These are phyloP conservation scores for Alternaria ventricosa DNA, from an alignment of 2,329 filamentous ascomycete species.

Conservation along the genomic window DNA sequence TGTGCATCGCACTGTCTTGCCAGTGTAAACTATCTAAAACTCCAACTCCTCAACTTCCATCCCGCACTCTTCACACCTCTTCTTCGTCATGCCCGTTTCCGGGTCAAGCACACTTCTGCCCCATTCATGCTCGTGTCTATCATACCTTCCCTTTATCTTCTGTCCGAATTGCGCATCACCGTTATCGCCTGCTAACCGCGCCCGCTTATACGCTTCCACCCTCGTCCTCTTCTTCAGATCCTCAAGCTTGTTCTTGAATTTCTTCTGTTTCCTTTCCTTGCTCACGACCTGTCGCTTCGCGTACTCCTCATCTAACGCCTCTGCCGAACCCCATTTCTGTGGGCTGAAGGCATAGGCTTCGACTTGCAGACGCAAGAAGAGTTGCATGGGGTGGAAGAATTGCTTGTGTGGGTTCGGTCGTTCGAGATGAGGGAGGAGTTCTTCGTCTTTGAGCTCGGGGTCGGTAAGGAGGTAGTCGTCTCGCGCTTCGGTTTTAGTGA, in stretches of 20 bases:
- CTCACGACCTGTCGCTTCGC: slow-evolving; percentile 78
- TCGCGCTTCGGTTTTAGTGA: slow-evolving; percentile 95
- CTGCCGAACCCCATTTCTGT: slow-evolving; percentile 88
- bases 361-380: slow-evolving; percentile 91
- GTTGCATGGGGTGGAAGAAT: slow-evolving; percentile 98
- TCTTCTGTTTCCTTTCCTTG: slow-evolving; percentile 85
- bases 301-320: slow-evolving; percentile 87
- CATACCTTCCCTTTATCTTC: slow-evolving; percentile 65
- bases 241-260: slow-evolving; percentile 86
- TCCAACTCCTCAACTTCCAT: slow-evolving; percentile 73
- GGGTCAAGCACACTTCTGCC: slow-evolving; percentile 64
- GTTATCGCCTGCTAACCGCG: slow-evolving; percentile 52
- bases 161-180: slow-evolving; percentile 71
- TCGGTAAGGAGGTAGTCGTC: slow-evolving; percentile 97
- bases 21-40: slow-evolving; percentile 49
- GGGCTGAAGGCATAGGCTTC: slow-evolving; percentile 86
- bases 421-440: slow-evolving; percentile 84
- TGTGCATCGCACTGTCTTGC: background rate
- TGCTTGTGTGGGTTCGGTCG: slow-evolving; percentile 94
- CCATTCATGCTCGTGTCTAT: slow-evolving; percentile 90
- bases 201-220: slow-evolving; percentile 83
- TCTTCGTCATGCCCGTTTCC: slow-evolving; percentile 76
- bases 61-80: slow-evolving; percentile 72
- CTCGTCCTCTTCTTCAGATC: slow-evolving; percentile 93
- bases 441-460: slow-evolving; percentile 87